Percentiles rank a stretch among this genome's conserved stretches.
Conservation (phyloP, 495 filamentous ascomycete species). For the Aspergillus nanangensis region DNA sequence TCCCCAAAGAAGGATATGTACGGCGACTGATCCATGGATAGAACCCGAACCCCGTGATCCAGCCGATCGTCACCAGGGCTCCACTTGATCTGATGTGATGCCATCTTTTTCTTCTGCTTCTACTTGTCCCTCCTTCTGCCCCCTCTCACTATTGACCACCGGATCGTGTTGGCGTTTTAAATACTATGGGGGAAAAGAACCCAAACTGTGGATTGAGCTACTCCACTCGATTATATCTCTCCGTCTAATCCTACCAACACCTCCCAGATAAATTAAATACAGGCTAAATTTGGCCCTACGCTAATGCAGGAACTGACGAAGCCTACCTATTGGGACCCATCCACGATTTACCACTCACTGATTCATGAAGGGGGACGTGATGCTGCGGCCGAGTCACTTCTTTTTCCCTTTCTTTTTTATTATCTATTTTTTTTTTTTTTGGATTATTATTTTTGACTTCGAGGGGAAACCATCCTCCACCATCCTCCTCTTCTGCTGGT, state of each 20-base stretch:
- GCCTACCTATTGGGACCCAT: conserved; percentile 6
- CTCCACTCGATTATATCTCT: too few species aligned
- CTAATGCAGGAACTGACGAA: conserved; percentile 45
- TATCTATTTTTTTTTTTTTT: not conserved
- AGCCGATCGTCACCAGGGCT: not conserved
- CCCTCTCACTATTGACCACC: not conserved
- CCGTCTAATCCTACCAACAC: not conserved
- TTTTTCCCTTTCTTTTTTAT: not conserved
- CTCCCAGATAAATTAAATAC: conserved; percentile 2
- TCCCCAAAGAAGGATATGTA: not conserved
- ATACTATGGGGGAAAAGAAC: not conserved
- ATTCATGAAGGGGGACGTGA: conserved; percentile 6
- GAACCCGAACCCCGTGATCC: not conserved
- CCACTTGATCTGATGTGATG: too few species aligned
- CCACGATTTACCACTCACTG: conserved; percentile 7
- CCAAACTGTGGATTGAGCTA: too few species aligned
- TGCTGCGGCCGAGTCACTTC: not conserved
- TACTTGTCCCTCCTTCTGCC: not conserved
- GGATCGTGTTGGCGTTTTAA: conserved; percentile 3
- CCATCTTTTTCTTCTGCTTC: too few species aligned
- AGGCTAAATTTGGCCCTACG: conserved; percentile 19
- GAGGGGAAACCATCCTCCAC: too few species aligned
- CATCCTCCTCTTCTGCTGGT: not conserved
- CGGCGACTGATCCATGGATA: conserved; percentile 1
- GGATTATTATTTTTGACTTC: not conserved